Evolutionary conservation across 2,329 filamentous ascomycete species (phyloP).

Genomic region (Botryotinia convoluta): DNA sequence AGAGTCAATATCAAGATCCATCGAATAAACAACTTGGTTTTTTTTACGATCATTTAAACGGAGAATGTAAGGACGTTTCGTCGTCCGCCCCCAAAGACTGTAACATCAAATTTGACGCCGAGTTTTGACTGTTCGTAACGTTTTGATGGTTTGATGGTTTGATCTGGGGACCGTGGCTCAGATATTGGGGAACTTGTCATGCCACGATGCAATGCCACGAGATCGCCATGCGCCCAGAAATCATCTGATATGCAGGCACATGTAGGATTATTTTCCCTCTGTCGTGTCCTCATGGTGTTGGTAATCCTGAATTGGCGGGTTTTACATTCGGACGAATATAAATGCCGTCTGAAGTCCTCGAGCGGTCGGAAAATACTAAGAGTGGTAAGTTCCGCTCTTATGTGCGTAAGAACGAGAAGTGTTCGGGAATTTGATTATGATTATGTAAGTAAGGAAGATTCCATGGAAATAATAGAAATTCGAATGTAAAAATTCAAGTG

Average conservation of each 20-base stretch:
- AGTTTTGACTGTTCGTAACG: neutral
- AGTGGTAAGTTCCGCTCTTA: neutral
- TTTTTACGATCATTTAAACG: neutral
- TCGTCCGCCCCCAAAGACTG: neutral
- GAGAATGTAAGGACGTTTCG: neutral
- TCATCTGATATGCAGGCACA: conserved; percentile 2
- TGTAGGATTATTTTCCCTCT: neutral
- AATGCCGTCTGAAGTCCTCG: neutral
- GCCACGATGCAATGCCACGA: neutral
- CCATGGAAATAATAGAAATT: neutral
- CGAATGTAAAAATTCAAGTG: neutral
- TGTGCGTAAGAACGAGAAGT: neutral
- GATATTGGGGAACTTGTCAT: neutral
- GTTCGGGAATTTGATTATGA: neutral
- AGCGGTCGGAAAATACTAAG: neutral
- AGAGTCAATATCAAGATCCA: neutral
- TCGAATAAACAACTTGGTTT: neutral
- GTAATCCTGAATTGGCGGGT: neutral
- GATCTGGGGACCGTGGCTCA: neutral
- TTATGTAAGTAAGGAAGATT: neutral
- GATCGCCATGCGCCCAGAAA: neutral
- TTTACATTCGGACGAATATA: neutral
- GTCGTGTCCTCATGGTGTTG: neutral
- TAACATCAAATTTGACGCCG: neutral
- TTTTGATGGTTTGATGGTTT: neutral